Percentiles rank a stretch among this genome's conserved stretches.
phyloP scores from a whole-genome alignment of 768 basidiomycete species.

The Trametopsis cervina region DNA sequence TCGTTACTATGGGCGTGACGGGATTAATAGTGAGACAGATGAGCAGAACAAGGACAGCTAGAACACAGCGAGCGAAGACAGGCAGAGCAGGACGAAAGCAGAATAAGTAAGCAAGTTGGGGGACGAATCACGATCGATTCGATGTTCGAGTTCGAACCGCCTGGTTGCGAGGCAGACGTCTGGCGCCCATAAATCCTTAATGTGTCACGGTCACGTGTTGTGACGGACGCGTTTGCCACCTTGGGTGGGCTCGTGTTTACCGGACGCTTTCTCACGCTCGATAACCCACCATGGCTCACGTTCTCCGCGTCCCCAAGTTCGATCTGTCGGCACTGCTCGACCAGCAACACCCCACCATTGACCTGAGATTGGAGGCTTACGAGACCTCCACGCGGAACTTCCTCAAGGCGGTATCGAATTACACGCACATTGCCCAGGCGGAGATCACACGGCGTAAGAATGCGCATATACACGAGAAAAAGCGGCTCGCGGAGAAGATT shows the following conservation, averaged over 20 bases:
- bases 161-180: too few species aligned
- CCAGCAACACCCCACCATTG: constrained; percentile 51
- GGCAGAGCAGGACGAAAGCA: background rate
- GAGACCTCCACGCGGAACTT: constrained; percentile 67
- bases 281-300: constrained; percentile 10
- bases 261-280: background rate
- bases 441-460: constrained; percentile 64
- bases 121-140: background rate
- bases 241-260: background rate
- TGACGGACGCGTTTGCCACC: background rate
- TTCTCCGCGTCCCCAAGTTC: constrained; percentile 39
- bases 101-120: background rate
- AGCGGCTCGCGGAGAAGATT: constrained; percentile 53
- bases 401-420: constrained; percentile 61
- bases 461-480: constrained; percentile 54
- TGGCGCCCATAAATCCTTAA: too few species aligned
- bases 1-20: constrained; percentile 2
- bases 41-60: too few species aligned
- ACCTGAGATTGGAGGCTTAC: constrained; percentile 53
- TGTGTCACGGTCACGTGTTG: background rate
- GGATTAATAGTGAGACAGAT: too few species aligned
- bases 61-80: background rate
- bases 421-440: constrained; percentile 64
- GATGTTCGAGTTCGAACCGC: background rate
- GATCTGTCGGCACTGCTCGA: constrained; percentile 52